Evolutionary conservation across 2,329 filamentous ascomycete species (phyloP).

Genomic region (Aureobasidium sp.): DNA sequence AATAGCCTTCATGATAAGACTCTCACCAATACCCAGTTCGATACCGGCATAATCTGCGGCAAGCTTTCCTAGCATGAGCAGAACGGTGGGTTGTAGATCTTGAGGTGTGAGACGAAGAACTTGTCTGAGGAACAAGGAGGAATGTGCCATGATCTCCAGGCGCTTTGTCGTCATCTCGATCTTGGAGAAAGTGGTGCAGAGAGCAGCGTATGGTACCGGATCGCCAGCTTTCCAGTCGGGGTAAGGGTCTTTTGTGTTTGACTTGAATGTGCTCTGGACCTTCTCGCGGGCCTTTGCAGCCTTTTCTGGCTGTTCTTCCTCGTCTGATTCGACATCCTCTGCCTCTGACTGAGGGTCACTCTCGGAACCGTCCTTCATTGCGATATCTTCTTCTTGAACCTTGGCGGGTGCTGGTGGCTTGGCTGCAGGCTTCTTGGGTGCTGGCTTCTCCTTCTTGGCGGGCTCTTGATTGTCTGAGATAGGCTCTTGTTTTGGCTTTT

Average conservation of each 20-base stretch:
- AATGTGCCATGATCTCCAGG: conserved; percentile 79
- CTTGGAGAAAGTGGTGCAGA: conserved; percentile 90
- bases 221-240: conserved; percentile 88
- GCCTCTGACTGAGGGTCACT: conserved; percentile 19
- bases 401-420: conserved; percentile 1
- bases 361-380: conserved; percentile 14
- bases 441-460: not conserved
- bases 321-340: conserved; percentile 36
- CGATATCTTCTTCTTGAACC: conserved; percentile 17
- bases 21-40: conserved; percentile 96
- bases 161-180: conserved; percentile 93
- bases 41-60: conserved; percentile 95
- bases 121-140: conserved; percentile 82
- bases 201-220: conserved; percentile 86
- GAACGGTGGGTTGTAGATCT: conserved; percentile 78
- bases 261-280: conserved; percentile 66
- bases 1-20: conserved; percentile 97
- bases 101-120: conserved; percentile 84
- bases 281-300: conserved; percentile 70
- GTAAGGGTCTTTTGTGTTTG: conserved; percentile 68
- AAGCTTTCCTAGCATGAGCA: conserved; percentile 97
- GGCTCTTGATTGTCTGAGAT: conserved; percentile 26
- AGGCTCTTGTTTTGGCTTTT: conserved; percentile 19
- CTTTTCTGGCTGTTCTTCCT: conserved; percentile 60
- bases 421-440: not conserved